These are phyloP conservation scores for Paraphaeosphaeria minitans DNA, from an alignment of 2,329 filamentous ascomycete genomes.

Conservation along the genomic window DNA sequence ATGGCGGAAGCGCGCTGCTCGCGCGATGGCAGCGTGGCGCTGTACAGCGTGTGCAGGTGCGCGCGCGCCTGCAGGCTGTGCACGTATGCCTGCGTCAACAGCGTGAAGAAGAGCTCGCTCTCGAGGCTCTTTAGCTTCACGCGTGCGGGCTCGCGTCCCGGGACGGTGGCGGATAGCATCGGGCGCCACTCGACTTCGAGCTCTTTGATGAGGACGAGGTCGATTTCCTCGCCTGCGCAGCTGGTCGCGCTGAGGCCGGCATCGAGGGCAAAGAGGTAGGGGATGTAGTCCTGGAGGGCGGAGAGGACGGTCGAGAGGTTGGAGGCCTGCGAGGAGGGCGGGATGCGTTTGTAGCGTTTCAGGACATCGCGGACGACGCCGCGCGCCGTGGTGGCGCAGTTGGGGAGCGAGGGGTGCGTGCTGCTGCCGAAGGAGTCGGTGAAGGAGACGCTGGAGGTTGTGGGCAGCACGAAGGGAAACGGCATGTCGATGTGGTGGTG, in stretches of 20 bases:
- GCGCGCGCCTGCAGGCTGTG: slow-evolving; percentile 74
- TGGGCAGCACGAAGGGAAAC: slow-evolving; percentile 85
- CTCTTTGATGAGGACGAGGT: slow-evolving; percentile 68
- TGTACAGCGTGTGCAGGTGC: slow-evolving; percentile 75
- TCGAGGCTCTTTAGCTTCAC: slow-evolving; percentile 75
- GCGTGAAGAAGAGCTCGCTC: slow-evolving; percentile 79
- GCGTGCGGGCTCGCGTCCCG: slow-evolving; percentile 65
- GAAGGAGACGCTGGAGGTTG: slow-evolving; percentile 85
- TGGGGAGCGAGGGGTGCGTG: slow-evolving; percentile 86
- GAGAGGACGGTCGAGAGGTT: slow-evolving; percentile 73
- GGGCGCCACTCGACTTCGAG: slow-evolving; percentile 82
- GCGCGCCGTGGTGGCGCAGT: slow-evolving; percentile 80
- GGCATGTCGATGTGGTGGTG: slow-evolving; percentile 66
- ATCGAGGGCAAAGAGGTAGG: slow-evolving; percentile 80
- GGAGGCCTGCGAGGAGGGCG: slow-evolving; percentile 69
- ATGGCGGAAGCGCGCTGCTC: slow-evolving; percentile 74
- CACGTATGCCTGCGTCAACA: slow-evolving; percentile 77
- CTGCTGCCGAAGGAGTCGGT: slow-evolving; percentile 75
- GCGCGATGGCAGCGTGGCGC: slow-evolving; percentile 56
- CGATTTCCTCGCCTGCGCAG: slow-evolving; percentile 66
- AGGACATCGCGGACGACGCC: slow-evolving; percentile 81
- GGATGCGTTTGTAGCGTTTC: slow-evolving; percentile 88
- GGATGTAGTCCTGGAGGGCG: slow-evolving; percentile 76
- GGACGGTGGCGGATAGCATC: slow-evolving; percentile 69
- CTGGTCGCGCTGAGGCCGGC: slow-evolving; percentile 66